Base-by-base conservation (phyloP, 306 rosid genomes). In the Ziziphus jujuba region DNA sequence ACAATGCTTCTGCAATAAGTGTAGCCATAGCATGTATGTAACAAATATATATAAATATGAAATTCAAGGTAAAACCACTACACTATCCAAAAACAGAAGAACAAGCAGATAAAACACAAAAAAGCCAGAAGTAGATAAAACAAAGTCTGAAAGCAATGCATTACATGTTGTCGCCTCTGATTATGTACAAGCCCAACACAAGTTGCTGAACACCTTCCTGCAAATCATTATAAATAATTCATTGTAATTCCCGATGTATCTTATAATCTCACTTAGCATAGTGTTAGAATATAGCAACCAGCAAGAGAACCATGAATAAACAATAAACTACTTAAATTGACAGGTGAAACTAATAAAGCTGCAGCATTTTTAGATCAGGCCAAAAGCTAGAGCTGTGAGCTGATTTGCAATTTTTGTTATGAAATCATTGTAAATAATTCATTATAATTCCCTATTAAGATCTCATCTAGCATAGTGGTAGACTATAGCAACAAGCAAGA, bases 181-280 rank as follows among this genome's bases (percentile, higher is more conserved):
- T 90, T 79, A 90, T 93, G 78, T 93, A 90, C 72, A 93, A 63
- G 15, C 98, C 98, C 64, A 93, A 76, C 68, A 87, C 98, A 59
- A 90, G 93, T 77, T 87, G 93, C 67, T 90, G 97, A 52, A 93
- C 98, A 31, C 98, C 98, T 80, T 93, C 98, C 98, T 93, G 95
- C 77, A 61, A 59, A 53, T 54, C 75, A 65, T 71, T 75, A 68
- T 58, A 43, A 20, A 43, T 36, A 71, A 60, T 7, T 5, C 44
- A 57, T 49, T 51, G 69, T 21, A 36, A 21, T 5, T 40, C 12
- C 45, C 54, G 3, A 15, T 17, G n/a, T 49, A 7, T 49, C 1
- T 49, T 16, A 16, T n/a, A 48, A 48, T 36, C n/a, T n/a, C n/a
- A n/a, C n/a, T n/a, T 28, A 28, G 33, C 33, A 40, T 12, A 40